Percentiles rank a stretch among this genome's conserved stretches.
Conservation (phyloP, 345 rosid genomes). For the Corchorus capsularis region DNA sequence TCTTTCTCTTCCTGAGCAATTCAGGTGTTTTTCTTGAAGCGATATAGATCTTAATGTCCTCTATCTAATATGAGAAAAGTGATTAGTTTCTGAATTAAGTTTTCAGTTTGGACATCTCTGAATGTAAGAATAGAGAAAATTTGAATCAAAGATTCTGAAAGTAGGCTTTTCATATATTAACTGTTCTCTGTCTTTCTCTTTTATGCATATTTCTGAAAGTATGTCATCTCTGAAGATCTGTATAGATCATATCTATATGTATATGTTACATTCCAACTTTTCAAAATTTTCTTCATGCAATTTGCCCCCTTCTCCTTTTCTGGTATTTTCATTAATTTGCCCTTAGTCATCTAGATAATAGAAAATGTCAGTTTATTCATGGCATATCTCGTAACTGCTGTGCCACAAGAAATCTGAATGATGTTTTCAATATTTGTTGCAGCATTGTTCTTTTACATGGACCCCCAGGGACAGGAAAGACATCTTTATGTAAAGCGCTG, state of each 20-base stretch:
- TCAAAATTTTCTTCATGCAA: constrained; percentile 3
- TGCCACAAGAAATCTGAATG: neutral
- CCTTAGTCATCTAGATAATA: neutral
- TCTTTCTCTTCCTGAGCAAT: neutral
- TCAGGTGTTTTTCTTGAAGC: neutral
- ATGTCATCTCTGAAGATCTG: too few relatives aligned
- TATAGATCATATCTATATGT: too few relatives aligned
- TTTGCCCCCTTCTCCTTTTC: neutral
- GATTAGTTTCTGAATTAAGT: neutral
- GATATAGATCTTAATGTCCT: neutral
- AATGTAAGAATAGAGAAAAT: too few relatives aligned
- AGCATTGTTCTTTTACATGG: constrained; percentile 97
- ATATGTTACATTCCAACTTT: neutral
- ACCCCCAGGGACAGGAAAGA: constrained; percentile 99
- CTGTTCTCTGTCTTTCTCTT: too few relatives aligned
- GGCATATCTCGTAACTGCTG: neutral
- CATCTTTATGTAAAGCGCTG: constrained; percentile 94
- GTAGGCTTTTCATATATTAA: too few relatives aligned
- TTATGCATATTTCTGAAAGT: too few relatives aligned
- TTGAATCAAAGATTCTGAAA: too few relatives aligned
- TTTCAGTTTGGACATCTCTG: too few relatives aligned
- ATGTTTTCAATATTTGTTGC: constrained; percentile 26
- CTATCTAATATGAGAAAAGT: neutral
- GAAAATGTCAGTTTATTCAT: neutral
- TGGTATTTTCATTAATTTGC: neutral